phyloP scores from a whole-genome alignment of 169 alveolate species.

The Eimeria necatrix region DNA sequence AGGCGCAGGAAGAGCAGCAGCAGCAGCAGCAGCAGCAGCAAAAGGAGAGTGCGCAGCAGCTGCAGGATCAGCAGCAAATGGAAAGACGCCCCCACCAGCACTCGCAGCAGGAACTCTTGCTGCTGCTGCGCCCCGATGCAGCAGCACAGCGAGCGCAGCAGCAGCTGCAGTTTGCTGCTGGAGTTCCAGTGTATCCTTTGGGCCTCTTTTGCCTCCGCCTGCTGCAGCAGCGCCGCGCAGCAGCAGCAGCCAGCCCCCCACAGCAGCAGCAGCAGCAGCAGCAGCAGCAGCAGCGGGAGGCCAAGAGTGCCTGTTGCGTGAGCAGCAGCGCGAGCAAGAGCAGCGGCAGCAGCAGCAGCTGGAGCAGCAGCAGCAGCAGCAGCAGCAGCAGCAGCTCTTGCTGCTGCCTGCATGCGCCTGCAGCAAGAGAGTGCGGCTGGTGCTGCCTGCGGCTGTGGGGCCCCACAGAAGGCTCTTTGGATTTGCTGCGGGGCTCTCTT shows the following conservation, averaged over 20 bases:
- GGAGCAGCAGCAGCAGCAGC: constrained; percentile 47
- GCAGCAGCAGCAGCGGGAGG: constrained; percentile 63
- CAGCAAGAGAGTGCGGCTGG: constrained; percentile 68
- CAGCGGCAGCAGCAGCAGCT: constrained; percentile 52
- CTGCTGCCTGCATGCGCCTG: too few relatives aligned
- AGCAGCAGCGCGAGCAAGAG: too few relatives aligned
- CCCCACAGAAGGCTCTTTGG: not conserved
- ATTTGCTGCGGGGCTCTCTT: constrained; percentile 28
- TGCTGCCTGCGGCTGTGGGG: constrained; percentile 37
- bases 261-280: not conserved
- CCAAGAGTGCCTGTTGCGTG: too few relatives aligned
- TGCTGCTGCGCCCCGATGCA: not conserved
- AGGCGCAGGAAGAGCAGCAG: not conserved
- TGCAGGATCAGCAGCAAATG: not conserved
- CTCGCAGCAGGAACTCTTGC: not conserved
- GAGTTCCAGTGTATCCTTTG: constrained; percentile 22
- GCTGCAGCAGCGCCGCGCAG: too few relatives aligned
- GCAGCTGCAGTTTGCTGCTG: constrained; percentile 64
- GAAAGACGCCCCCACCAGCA: not conserved
- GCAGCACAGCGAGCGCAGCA: constrained; percentile 27
- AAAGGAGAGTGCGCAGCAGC: not conserved
- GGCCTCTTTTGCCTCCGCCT: constrained; percentile 16
- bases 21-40: not conserved
- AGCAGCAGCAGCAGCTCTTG: not conserved
- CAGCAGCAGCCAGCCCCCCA: not conserved